Conservation (phyloP, 495 filamentous ascomycete species). For the Aspergillus taichungensis region DNA sequence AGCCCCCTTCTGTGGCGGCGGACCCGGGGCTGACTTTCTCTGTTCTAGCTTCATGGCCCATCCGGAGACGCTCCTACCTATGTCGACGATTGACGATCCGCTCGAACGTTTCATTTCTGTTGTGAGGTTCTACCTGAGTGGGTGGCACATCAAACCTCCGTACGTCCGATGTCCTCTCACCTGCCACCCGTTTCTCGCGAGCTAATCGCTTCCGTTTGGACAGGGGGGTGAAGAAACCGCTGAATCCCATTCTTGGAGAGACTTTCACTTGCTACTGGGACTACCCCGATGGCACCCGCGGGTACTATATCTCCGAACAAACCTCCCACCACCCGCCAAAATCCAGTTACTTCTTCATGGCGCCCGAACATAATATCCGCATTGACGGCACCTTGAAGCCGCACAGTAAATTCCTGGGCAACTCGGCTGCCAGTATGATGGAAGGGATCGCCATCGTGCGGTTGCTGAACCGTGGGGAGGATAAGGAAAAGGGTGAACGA, state of each 20-base stretch:
- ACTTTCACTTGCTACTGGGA: slow-evolving; percentile 95
- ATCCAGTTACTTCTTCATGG: slow-evolving; percentile 99
- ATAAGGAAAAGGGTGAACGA: slow-evolving; percentile 60
- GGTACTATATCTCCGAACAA: slow-evolving; percentile 95
- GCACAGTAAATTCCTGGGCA: slow-evolving; percentile 92
- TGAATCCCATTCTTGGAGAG: slow-evolving; percentile 96
- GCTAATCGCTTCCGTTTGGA: slow-evolving; percentile 12
- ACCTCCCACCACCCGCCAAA: slow-evolving; percentile 96
- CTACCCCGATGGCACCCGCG: slow-evolving; percentile 73
- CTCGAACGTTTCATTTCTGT: slow-evolving; percentile 86
- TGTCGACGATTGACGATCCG: slow-evolving; percentile 82
- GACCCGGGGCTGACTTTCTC: slow-evolving; percentile 1
- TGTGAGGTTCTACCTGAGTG: slow-evolving; percentile 94
- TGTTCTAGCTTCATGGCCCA: slow-evolving; percentile 91
- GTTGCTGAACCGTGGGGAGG: slow-evolving; percentile 64
- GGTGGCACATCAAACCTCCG: slow-evolving; percentile 98
- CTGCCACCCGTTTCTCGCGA: background rate
- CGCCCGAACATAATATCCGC: slow-evolving; percentile 84
- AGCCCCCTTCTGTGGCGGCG: background rate
- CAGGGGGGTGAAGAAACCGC: slow-evolving; percentile 95
- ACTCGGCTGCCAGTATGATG: slow-evolving; percentile 97
- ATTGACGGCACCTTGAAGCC: slow-evolving; percentile 96
- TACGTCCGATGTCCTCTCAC: slow-evolving; percentile 39
- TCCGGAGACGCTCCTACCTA: slow-evolving; percentile 86
- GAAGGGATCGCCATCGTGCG: slow-evolving; percentile 86